Evolutionary conservation across 179 eudicot species (phyloP), one percentile per base, ranked within the genome.

Genomic region (Beta lomatogona): DNA sequence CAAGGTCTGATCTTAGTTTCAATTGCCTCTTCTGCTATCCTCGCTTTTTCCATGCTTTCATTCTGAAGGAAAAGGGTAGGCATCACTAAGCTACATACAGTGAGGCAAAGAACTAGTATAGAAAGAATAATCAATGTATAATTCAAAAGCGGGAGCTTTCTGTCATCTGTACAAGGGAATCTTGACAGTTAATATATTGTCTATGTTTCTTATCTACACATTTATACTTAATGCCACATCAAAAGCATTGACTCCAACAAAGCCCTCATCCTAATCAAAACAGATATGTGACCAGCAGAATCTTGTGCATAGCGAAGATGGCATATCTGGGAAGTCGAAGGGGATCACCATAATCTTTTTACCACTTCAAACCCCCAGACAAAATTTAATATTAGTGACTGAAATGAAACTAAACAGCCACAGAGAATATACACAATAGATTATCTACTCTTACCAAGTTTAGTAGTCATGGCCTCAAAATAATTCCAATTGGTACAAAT

Each of bases 21-120:
- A 66, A 85, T 79, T 58, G 82, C 89, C 57, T 92, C 98, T 76
- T 94, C 98, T 83, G 90, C 46, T 16, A 79, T 79, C 87, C 91
- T 92, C 53, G 93, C 88, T 76, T 93, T 93, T 77, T 94, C 98
- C 75, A 91, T 77, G 88, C 78, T 87, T 86, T 94, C 98, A 87
- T 88, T 91, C 98, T 94, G 77, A 76, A 58, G 77, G 41, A 19
- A 59, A 82, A 46, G 64, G 73, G 15, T 61, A 14, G 63, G n/a
- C 74, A 78, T 71, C 52, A 50, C 18, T 76, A 69, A 69, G 68
- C 68, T 59, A 12, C 19, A 45, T 19, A 54, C 22, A 13, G 41
- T 45, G 13, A 58, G 6, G n/a, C n/a, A 76, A 44, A 4, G 18
- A 19, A 44, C 8, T 6, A 21, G 54, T 11, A 48, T 46, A 28